Evolutionary conservation across 2,329 filamentous ascomycete species (phyloP).

Genomic region (Cercospora sp.): DNA sequence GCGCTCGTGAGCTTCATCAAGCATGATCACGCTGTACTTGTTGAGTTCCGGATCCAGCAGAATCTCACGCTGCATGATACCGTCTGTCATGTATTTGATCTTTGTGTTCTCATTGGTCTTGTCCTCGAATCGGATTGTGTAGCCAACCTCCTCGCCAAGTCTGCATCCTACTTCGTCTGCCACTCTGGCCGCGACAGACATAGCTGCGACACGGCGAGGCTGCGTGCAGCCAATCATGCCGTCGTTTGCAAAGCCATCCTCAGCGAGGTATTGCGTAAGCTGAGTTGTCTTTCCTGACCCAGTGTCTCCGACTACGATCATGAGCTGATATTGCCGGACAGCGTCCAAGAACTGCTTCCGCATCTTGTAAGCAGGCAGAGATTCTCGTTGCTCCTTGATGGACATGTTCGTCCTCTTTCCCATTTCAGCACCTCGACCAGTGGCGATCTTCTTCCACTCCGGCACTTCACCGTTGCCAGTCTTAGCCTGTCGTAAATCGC

Average conservation of each 20-base stretch:
- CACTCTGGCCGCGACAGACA: conserved; percentile 96
- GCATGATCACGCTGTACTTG: conserved; percentile 93
- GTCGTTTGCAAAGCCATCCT: conserved; percentile 82
- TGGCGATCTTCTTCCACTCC: conserved; percentile 82
- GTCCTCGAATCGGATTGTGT: conserved; percentile 97
- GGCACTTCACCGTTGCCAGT: conserved; percentile 69
- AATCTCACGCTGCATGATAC: conserved; percentile 95
- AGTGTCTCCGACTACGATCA: conserved; percentile 96
- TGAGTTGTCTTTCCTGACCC: conserved; percentile 98
- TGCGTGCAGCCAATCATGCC: conserved; percentile 96
- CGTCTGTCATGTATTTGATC: conserved; percentile 99
- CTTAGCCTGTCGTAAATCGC: conserved; percentile 73
- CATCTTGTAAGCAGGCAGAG: conserved; percentile 85
- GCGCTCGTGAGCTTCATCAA: conserved; percentile 96
- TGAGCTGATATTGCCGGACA: conserved; percentile 79
- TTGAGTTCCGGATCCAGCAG: conserved; percentile 85
- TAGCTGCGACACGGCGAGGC: conserved; percentile 92
- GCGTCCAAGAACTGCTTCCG: conserved; percentile 84
- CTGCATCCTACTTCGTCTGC: conserved; percentile 91
- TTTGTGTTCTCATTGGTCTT: conserved; percentile 82
- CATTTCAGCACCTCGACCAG: conserved; percentile 71
- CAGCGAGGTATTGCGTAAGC: conserved; percentile 89
- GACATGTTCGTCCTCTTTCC: conserved; percentile 87
- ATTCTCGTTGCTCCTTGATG: conserved; percentile 93
- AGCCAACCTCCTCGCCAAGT: conserved; percentile 89